Conservation (phyloP, 192 early-diverging fungal species). For the Mortierella claussenii region DNA sequence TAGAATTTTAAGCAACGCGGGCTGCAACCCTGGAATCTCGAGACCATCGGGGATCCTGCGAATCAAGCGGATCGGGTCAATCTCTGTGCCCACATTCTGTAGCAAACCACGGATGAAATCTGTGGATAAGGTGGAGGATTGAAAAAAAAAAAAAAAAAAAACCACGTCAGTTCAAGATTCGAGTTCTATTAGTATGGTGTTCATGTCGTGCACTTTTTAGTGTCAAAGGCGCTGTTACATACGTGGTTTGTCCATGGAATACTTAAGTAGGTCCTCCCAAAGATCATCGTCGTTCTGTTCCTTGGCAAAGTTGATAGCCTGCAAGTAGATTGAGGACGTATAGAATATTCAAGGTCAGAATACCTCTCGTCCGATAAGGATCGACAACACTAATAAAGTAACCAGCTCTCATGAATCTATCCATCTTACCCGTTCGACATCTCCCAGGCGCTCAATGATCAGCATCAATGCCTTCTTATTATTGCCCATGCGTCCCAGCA, state of each 20-base stretch:
- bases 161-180: background rate
- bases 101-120: conserved; percentile 93
- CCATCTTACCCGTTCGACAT: conserved; percentile 80
- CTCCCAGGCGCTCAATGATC: conserved; percentile 89
- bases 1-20: conserved; percentile 87
- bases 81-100: conserved; percentile 88
- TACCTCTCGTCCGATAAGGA: too few relatives aligned
- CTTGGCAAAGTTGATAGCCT: conserved; percentile 98
- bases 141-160: background rate
- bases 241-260: conserved; percentile 96
- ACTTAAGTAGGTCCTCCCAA: conserved; percentile 95
- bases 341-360: too few relatives aligned
- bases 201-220: too few relatives aligned
- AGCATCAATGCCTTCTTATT: conserved; percentile 92
- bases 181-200: too few relatives aligned
- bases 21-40: conserved; percentile 82
- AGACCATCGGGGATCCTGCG: conserved; percentile 82
- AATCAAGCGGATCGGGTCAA: conserved; percentile 86
- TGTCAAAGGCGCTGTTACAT: too few relatives aligned
- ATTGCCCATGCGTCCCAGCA: conserved; percentile 97
- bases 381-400: too few relatives aligned
- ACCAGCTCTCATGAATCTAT: too few relatives aligned
- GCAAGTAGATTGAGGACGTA: too few relatives aligned
- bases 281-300: conserved; percentile 96
- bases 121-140: conserved; percentile 17